Evolutionary conservation across 805 yeast genomes (phyloP).

Genomic region (Geotrichum ghanense): DNA sequence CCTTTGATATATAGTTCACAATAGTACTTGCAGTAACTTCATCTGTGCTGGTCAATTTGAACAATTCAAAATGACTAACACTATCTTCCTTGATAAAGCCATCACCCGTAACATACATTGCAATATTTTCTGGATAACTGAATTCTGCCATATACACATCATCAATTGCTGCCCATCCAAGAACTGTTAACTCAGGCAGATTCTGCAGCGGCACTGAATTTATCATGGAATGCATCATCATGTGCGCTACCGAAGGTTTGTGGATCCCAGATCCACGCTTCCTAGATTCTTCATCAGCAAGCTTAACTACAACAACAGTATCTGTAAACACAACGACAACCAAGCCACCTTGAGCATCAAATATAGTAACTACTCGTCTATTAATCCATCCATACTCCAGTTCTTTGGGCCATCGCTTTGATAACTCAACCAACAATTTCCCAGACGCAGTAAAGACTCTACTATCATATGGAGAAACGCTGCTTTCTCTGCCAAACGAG

Average conservation of each 20-base stretch:
- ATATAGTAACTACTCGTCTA: slow-evolving; percentile 73
- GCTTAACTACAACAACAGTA: slow-evolving; percentile 47
- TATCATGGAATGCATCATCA: slow-evolving; percentile 79
- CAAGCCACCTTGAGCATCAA: slow-evolving; percentile 39
- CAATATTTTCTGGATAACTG: slow-evolving; percentile 20
- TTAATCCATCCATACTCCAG: slow-evolving; percentile 82
- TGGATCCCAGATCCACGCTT: slow-evolving; percentile 24
- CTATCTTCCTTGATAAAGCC: slow-evolving; percentile 14
- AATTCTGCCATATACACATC: slow-evolving; percentile 42
- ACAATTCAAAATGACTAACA: slow-evolving; percentile 14
- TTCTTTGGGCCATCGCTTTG: slow-evolving; percentile 78
- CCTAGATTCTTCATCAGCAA: slow-evolving; percentile 35
- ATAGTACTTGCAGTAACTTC: slow-evolving; percentile 29
- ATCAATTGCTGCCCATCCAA: slow-evolving; percentile 52
- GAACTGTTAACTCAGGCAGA: slow-evolving; percentile 60
- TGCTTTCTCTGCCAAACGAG: slow-evolving; percentile 58
- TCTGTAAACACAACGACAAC: slow-evolving; percentile 76
- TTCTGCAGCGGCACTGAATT: slow-evolving; percentile 63
- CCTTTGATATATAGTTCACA: slow-evolving; percentile 50
- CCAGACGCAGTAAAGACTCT: slow-evolving; percentile 88
- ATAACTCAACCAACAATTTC: slow-evolving; percentile 71
- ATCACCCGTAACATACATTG: slow-evolving; percentile 21
- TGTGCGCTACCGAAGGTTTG: slow-evolving; percentile 56
- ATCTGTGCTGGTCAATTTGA: slow-evolving; percentile 17
- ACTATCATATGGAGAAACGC: slow-evolving; percentile 38